Evolutionary conservation across 768 basidiomycete species (phyloP).

Genomic region (Hericium erinaceus): DNA sequence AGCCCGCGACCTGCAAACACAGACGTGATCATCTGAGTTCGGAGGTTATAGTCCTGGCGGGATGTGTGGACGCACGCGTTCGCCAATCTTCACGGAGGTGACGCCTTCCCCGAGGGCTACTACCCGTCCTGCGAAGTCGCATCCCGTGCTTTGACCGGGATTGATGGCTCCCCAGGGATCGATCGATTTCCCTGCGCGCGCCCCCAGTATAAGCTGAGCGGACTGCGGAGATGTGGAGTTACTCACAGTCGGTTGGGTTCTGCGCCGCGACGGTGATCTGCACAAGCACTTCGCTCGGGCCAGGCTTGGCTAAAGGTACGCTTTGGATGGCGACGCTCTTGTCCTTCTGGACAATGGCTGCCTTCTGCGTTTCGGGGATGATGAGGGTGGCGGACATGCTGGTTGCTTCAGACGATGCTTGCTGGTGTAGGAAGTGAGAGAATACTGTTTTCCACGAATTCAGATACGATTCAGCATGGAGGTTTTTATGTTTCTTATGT

Average conservation of each 20-base stretch:
- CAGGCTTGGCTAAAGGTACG: background rate
- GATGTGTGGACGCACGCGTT: background rate
- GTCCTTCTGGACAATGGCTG: background rate
- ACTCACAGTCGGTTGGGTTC: slow-evolving; percentile 2
- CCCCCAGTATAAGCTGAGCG: background rate
- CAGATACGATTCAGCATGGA: no score
- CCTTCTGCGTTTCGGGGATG: background rate
- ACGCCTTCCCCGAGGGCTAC: background rate
- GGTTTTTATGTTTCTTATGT: no score
- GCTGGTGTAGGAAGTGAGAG: no score
- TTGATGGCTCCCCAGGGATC: background rate
- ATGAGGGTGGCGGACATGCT: background rate
- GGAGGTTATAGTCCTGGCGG: background rate
- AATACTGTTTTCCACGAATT: no score
- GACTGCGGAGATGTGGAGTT: background rate
- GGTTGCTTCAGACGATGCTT: background rate
- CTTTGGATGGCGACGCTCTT: background rate
- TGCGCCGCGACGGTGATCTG: background rate
- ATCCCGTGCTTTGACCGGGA: background rate
- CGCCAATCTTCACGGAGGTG: background rate
- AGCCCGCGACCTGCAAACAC: background rate
- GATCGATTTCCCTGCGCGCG: background rate
- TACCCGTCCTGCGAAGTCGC: background rate
- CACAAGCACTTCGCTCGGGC: background rate
- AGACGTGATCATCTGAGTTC: background rate